phyloP scores from a whole-genome alignment of 208 protist species.

The Leishmania aethiopica region DNA sequence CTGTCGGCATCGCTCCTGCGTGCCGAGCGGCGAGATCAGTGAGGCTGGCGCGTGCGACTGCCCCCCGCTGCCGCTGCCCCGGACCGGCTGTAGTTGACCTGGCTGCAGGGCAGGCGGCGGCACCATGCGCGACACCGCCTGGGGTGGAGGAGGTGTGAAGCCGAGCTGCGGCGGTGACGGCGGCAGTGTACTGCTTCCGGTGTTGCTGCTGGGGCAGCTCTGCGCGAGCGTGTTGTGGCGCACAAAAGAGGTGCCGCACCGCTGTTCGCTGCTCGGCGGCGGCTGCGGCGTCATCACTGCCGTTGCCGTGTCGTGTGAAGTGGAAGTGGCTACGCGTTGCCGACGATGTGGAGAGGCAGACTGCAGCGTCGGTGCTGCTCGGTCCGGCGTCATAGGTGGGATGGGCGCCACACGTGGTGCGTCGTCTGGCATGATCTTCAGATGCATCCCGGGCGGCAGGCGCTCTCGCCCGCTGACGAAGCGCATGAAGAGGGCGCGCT shows the following conservation, averaged over 20 bases:
- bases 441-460: conserved; percentile 71
- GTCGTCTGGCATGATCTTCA: conserved; percentile 84
- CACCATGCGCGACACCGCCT: conserved; percentile 3
- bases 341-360: neutral
- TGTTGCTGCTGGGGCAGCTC: conserved; percentile 9
- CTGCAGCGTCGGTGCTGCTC: neutral
- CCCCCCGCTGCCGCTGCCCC: neutral
- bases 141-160: conserved; percentile 30
- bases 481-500: conserved; percentile 88
- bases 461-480: conserved; percentile 93
- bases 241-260: conserved; percentile 10
- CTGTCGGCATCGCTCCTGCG: neutral
- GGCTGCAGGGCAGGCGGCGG: conserved; percentile 33
- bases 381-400: conserved; percentile 14
- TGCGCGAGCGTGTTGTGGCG: conserved; percentile 23
- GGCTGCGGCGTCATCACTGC: conserved; percentile 28
- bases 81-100: conserved; percentile 16
- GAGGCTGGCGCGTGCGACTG: neutral
- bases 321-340: neutral
- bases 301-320: neutral
- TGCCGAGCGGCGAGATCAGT: neutral
- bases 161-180: conserved; percentile 25
- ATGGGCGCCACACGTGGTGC: conserved; percentile 1
- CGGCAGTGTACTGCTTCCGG: conserved; percentile 2
- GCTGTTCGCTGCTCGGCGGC: conserved; percentile 12